These are phyloP conservation scores for Aotearoamyces nothofagi DNA, from an alignment of 2,329 filamentous ascomycete genomes.

Conservation along the genomic window DNA sequence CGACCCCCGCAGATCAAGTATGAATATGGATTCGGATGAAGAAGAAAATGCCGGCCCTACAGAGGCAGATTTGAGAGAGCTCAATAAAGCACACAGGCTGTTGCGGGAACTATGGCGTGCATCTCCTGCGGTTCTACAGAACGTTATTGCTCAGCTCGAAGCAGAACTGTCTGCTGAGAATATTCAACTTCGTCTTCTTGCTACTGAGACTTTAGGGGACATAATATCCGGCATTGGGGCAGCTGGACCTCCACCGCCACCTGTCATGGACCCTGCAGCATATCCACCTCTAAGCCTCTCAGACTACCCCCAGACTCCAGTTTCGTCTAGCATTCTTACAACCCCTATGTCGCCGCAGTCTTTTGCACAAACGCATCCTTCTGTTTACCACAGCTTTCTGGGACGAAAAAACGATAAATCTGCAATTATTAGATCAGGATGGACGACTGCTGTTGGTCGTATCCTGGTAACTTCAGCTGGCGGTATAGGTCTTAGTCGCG, in stretches of 20 bases:
- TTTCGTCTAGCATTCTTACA: slow-evolving; percentile 49
- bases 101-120: slow-evolving; percentile 90
- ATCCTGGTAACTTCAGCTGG: slow-evolving; percentile 87
- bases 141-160: slow-evolving; percentile 87
- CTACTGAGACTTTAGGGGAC: slow-evolving; percentile 88
- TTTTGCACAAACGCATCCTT: slow-evolving; percentile 68
- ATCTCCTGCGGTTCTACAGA: slow-evolving; percentile 73
- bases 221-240: slow-evolving; percentile 90
- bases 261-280: slow-evolving; percentile 61
- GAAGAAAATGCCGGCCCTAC: slow-evolving; percentile 54
- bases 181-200: slow-evolving; percentile 68
- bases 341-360: slow-evolving; percentile 78
- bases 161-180: slow-evolving; percentile 87
- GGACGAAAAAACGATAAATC: slow-evolving; percentile 79
- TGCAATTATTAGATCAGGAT: slow-evolving; percentile 65
- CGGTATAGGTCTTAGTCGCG: slow-evolving; percentile 70
- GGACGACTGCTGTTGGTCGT: slow-evolving; percentile 70
- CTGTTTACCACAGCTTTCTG: slow-evolving; percentile 72
- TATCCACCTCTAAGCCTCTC: slow-evolving; percentile 64
- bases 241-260: slow-evolving; percentile 64
- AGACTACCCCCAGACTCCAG: slow-evolving; percentile 36
- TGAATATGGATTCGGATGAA: slow-evolving; percentile 44
- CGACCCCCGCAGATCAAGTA: slow-evolving; percentile 31
- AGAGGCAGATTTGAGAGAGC: slow-evolving; percentile 73
- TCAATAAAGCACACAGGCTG: slow-evolving; percentile 77